These are phyloP conservation scores for Phytophthora agathidicida DNA, from an alignment of 352 stramenopile species.

Conservation along the genomic window DNA sequence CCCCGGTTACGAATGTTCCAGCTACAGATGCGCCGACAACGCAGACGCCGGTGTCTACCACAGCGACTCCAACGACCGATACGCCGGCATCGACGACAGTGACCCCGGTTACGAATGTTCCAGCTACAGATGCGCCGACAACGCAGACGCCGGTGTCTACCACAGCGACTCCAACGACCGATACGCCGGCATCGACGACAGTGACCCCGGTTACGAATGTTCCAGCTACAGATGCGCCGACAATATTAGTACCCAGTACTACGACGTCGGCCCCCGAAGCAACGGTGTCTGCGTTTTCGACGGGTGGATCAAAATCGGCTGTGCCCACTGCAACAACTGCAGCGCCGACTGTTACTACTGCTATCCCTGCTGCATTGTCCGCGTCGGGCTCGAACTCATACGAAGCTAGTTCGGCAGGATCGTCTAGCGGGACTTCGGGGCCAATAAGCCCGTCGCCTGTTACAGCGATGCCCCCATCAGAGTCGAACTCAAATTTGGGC, in stretches of 20 bases:
- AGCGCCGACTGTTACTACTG: constrained; percentile 1
- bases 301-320: not conserved
- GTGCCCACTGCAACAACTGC: not conserved
- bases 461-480: constrained; percentile 10
- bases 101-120: no score
- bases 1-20: no score
- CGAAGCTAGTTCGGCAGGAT: constrained; percentile 2
- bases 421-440: constrained; percentile 4
- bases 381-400: constrained; percentile 4
- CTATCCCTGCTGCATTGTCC: not conserved
- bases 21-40: no score
- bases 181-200: no score
- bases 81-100: not conserved
- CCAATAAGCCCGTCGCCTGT: constrained; percentile 21
- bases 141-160: not conserved
- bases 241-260: no score
- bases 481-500: constrained; percentile 7
- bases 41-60: not conserved
- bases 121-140: no score
- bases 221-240: no score
- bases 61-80: not conserved
- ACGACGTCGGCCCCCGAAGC: no score
- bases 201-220: no score
- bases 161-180: no score
- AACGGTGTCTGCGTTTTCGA: not conserved